Evolutionary conservation across 2,329 filamentous ascomycete species (phyloP).

Genomic region (Ophiostoma pallidulum): DNA sequence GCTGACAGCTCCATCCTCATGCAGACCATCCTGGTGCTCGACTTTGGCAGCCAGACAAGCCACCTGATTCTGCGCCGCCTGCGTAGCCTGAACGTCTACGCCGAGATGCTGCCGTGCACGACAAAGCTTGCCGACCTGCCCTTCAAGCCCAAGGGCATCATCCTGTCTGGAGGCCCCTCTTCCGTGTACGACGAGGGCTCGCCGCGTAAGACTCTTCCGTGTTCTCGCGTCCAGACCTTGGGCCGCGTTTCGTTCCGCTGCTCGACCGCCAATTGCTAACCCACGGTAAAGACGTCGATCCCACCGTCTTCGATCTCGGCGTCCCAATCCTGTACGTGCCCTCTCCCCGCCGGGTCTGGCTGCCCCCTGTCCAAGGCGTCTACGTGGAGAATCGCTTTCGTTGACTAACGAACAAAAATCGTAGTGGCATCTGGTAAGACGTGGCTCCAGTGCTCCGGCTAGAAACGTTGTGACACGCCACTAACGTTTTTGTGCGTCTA

Average conservation of each 20-base stretch:
- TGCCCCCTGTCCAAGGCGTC: too few species aligned
- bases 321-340: conserved; percentile 22
- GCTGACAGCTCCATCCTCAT: neutral
- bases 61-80: conserved; percentile 69
- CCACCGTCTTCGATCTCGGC: conserved; percentile 59
- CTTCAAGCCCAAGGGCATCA: conserved; percentile 77
- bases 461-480: neutral
- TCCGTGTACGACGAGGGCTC: conserved; percentile 10
- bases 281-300: conserved; percentile 55
- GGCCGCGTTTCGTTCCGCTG: too few species aligned
- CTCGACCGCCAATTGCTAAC: neutral
- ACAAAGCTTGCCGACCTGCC: conserved; percentile 67
- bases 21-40: conserved; percentile 60
- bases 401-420: too few species aligned
- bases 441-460: too few species aligned
- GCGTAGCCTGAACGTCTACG: conserved; percentile 61
- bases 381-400: too few species aligned
- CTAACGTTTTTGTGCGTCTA: neutral
- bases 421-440: conserved; percentile 21
- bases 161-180: conserved; percentile 46
- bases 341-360: too few species aligned
- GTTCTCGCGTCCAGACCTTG: too few species aligned
- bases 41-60: conserved; percentile 63
- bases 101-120: conserved; percentile 82
- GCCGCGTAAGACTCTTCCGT: conserved; percentile 31